Evolutionary conservation across 2,329 filamentous ascomycete genomes (phyloP).

Genomic region (Ceratocystis colombiana): DNA sequence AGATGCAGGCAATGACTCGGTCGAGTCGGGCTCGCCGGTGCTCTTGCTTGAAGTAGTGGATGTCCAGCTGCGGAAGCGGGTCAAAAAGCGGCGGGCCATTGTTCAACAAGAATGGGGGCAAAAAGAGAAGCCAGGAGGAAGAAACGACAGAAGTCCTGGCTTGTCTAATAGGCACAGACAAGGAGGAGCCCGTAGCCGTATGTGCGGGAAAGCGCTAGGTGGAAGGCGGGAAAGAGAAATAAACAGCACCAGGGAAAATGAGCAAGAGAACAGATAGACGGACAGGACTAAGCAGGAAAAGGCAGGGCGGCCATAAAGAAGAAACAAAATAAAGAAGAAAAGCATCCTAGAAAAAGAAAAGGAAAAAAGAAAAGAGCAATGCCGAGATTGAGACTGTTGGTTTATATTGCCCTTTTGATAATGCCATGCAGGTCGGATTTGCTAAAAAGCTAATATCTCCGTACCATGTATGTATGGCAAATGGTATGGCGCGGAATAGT

Average conservation of each 20-base stretch:
- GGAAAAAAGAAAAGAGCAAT: background rate
- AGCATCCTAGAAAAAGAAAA: conserved; percentile 15
- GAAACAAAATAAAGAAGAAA: background rate
- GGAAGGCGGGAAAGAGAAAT: conserved; percentile 9
- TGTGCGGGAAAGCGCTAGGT: background rate
- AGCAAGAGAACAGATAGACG: background rate
- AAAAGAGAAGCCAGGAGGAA: too few species aligned
- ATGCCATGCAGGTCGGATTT: conserved; percentile 6
- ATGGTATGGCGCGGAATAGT: background rate
- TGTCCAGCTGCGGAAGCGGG: conserved; percentile 21
- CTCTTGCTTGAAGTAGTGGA: conserved; percentile 13
- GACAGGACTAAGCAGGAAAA: too few species aligned
- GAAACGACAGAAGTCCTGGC: background rate
- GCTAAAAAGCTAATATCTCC: background rate
- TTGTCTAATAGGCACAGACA: background rate
- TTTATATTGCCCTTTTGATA: conserved; percentile 8
- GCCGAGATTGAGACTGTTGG: conserved; percentile 6
- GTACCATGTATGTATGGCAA: background rate
- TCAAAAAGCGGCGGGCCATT: conserved; percentile 16
- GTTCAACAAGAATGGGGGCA: background rate
- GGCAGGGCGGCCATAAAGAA: background rate
- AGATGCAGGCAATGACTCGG: background rate
- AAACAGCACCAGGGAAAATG: conserved; percentile 7
- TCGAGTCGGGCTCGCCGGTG: conserved; percentile 13
- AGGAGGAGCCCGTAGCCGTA: background rate